Base-by-base conservation (phyloP, 2,329 filamentous ascomycete species). In the Xylariaceae sp. region DNA sequence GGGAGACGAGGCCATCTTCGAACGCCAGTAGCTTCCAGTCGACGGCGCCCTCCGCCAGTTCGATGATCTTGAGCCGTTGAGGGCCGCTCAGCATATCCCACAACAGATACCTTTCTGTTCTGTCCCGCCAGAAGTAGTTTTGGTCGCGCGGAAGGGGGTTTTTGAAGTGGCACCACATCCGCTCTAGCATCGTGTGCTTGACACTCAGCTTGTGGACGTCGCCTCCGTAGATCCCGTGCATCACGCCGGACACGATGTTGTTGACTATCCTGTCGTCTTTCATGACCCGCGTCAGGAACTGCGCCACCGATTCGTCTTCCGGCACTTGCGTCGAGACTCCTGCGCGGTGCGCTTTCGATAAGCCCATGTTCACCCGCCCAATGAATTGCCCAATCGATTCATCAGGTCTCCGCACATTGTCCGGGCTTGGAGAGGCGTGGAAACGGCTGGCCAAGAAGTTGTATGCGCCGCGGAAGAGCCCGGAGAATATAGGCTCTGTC, bases 151-250 rank as follows among this genome's bases (percentile, higher is more conserved):
- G 12, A 16, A 43, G 45, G 49, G 53, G 58, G 5, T 15, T 42
- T 26, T 65, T 57, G 56, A 49, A 39, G 1, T 16, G 7, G 49
- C 85, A 80, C 52, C 78, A 71, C n/a, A 77, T 59, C 65, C 76
- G 76, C 0, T 74, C 61, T 9, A 85, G 72, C 37, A 86, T 67
- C 39, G 88, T 74, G 47, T 82, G 84, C 62, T 83, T 83, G 45
- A 83, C 83, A 70, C 91, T 96, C 47, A 97, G 75, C 66, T 86
- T 80, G 68, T 88, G 84, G 45, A 95, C 83, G 70, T 96, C 88
- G 5, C 94, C 94, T 19, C 92, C 94, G 70, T 95, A 96, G 54
- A 97, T 90, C 40, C 94, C 94, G 70, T 97, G 94, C 49, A 90
- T 65, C 66, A 84, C 73, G 48, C 86, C 90, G 5, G 90, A 96